Evolutionary conservation across 345 rosid species (phyloP), one percentile per base, ranked within the genome.

Genomic region (Diplotaxis tenuifolia): DNA sequence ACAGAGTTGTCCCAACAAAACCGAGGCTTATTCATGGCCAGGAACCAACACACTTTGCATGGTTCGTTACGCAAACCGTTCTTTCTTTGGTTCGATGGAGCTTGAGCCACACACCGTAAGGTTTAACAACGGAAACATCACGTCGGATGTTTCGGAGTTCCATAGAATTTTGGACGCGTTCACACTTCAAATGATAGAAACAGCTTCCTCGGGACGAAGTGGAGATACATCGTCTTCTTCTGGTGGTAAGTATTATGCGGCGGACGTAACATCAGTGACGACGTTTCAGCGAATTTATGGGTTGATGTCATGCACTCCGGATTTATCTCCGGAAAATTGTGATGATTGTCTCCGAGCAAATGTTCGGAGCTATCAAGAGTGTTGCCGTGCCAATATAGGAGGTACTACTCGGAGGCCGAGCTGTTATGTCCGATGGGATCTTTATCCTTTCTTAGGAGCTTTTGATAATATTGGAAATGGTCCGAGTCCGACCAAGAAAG

Each of bases 351-450:
- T 86, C 1, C 54, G 52, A 19, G 29, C 0, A 3, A 82, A 66
- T 28, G 62, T 72, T 10, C 3, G 61, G 0, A 8, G 9, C 0
- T 65, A 77, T 32, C 79, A 75, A 15, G 28, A 0, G 2, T 83
- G 83, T 52, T 82, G 86, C 50, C 29, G 21, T 0, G 65, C 66
- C 1, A 75, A 22, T 32, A 34, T 1, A 18, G 92, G 88, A 12
- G 85, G 75, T 0, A 71, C 57, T 42, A 62, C 68, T n/a, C 4
- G 79, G 34, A 0, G 12, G 3, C 80, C 89, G 0, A 87, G 85
- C 69, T 87, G 86, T 55, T 74, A 49, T 14, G 3, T 82, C n/a
- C 79, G 85, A 29, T 84, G 21, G 53, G 85, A 85, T 61, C 3
- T 68, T 7, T 74, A 62, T 61, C 61, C 50, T 0, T 85, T 85